A percentile compares a stretch with the other conserved stretches of the same genome.
These are phyloP conservation scores for Teunomyces cretensis DNA, from an alignment of 805 yeast genomes.

Conservation along the genomic window DNA sequence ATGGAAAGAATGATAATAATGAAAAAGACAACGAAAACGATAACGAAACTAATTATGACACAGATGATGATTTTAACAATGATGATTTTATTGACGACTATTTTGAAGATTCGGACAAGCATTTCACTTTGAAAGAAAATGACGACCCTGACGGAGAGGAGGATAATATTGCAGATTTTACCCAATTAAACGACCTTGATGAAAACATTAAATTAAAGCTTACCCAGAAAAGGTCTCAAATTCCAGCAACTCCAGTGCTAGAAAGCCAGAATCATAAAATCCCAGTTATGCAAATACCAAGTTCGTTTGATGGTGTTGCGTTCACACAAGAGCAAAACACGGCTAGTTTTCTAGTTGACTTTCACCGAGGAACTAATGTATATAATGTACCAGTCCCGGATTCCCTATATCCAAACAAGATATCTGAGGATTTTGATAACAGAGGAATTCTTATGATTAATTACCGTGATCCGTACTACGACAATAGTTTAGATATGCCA, in stretches of 20 bases:
- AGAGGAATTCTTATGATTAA: constrained; percentile 50
- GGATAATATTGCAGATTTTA: constrained; percentile 4
- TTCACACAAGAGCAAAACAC: constrained; percentile 1
- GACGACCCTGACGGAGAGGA: constrained; percentile 4
- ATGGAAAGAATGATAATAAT: constrained; percentile 11
- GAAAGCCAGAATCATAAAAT: neutral
- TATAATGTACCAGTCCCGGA: constrained; percentile 24
- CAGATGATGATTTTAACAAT: neutral
- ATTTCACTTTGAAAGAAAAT: too few species aligned
- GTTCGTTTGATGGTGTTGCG: constrained; percentile 12
- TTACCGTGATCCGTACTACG: constrained; percentile 64
- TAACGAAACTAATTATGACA: neutral
- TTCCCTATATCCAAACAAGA: constrained; percentile 12
- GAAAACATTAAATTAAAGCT: constrained; percentile 13
- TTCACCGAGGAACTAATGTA: constrained; percentile 4
- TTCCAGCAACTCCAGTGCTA: neutral
- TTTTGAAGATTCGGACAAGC: neutral
- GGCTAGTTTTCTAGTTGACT: neutral
- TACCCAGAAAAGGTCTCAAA: neutral
- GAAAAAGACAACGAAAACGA: neutral
- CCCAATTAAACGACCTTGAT: constrained; percentile 16
- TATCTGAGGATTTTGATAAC: constrained; percentile 35
- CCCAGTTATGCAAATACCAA: constrained; percentile 13
- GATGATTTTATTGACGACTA: neutral
- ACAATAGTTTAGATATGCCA: constrained; percentile 51